Evolutionary conservation across 139 green algal species (phyloP), one percentile per base, ranked within the genome.

Genomic region (Chlorella vulgaris): DNA sequence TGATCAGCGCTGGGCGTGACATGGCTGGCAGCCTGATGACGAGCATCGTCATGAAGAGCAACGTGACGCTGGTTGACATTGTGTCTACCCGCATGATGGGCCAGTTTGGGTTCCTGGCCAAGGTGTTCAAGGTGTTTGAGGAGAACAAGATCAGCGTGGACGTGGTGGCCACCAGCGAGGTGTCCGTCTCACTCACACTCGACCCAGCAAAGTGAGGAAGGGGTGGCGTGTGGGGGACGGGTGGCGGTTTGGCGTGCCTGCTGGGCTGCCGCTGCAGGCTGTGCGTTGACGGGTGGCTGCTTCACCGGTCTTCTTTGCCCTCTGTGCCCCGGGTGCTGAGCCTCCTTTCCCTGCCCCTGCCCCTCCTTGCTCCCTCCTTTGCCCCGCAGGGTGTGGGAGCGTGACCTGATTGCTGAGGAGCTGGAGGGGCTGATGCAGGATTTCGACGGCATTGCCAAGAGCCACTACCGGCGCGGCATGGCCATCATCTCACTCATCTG

Each of bases 401-500:
- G 93, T 24, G 88, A 94, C 68, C 82, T 97, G 29, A 89, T 94
- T 24, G 79, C 94, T 13, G 84, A 93, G 33, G 94, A 98, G 92
- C 85, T 98, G 71, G 83, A 92, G 31, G 58, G 86, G 18, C 91
- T 98, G 33, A 83, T 92, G 61, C 53, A 84, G 0, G 89, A 89
- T 60, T 93, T 98, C 40, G 76, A 81, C 22, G 91, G 89, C 69
- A 86, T 95, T 21, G 94, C 93, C 36, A 85, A 81, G 24, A 35
- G 51, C 1, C 83, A 82, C 38, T 87, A 94, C 71, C 86, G 89
- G 47, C 86, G 87, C 33, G 86, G 87, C 70, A 89, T 93, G 68
- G 90, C 92, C 76, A 99, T 98, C 84, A 87, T 99, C 31, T 95
- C 87, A 70, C 90, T 99, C 53, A 98, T 99, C 83, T 97, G 95